Base-by-base conservation (phyloP, 2,329 filamentous ascomycete genomes). In the Aspergillus sojae region DNA sequence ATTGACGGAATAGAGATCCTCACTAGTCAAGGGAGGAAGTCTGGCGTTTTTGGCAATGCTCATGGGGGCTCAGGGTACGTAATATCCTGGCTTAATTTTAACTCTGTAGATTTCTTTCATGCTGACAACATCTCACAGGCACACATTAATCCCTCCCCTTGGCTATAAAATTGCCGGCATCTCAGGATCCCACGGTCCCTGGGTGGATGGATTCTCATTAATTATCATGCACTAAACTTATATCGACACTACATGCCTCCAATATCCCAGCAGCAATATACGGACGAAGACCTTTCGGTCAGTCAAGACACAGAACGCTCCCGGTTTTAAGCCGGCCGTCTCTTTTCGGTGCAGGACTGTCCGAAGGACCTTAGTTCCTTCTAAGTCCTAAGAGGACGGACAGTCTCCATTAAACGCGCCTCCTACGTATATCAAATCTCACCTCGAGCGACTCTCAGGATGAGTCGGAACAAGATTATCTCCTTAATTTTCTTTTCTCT, bases 81-180 rank as follows among this genome's bases (percentile, higher is more conserved):
- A 36, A 32, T 16, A 11, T 23, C 61, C 45, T 30, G 28, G 14
- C 46, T 23, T n/a, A 12, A 5, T 2, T 6, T 39, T 10, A 7
- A 10, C 30, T 16, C 1, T 23, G 32, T 6, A 34, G n/a, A 32
- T 12, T n/a, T 12, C 10, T 34, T 26, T 30, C 41, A 32, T 16
- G 28, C 10, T 58, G 36, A 66, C 71, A 57, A 71, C 28, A 21
- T 28, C 21, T 61, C 9, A 28, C 70, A 97, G 94, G 67, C 90
- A 94, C 77, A 95, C 89, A 39, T 84, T 99, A 65, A 91, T 98
- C 70, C 93, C 94, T 58, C 95, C 95, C 12, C 85, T 91, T 69
- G 94, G 94, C 56, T 97, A 95, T 80, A 92, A 85, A 68, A 90
- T 98, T 73, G 94, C 91, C 65, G 95, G 95, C 63, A 85, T 98